Percentiles rank a stretch among this genome's conserved stretches.
phyloP scores from a whole-genome alignment of 2,329 filamentous ascomycete species.

The Nectriaceae sp. region DNA sequence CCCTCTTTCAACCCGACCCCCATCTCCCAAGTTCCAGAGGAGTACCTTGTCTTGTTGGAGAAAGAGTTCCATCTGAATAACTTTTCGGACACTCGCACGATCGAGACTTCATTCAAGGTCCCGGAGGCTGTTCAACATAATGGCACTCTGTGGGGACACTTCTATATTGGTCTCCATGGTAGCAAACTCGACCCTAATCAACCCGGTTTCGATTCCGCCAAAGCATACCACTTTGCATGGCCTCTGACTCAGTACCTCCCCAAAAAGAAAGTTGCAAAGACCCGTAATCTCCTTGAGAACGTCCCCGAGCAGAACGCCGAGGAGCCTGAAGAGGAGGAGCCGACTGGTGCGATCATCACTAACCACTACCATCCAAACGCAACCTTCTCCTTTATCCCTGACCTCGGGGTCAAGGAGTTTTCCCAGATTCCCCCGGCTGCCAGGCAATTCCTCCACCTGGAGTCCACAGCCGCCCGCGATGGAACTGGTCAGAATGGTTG shows the following conservation, averaged over 20 bases:
- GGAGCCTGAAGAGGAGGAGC: slow-evolving; percentile 53
- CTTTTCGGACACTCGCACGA: slow-evolving; percentile 74
- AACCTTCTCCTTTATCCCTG: slow-evolving; percentile 83
- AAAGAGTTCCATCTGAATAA: slow-evolving; percentile 78
- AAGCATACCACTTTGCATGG: slow-evolving; percentile 80
- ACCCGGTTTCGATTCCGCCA: slow-evolving; percentile 69
- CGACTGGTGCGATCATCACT: slow-evolving; percentile 68
- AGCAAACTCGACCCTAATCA: slow-evolving; percentile 74
- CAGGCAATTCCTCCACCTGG: slow-evolving; percentile 77
- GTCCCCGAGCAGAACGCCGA: slow-evolving; percentile 40
- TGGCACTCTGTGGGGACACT: slow-evolving; percentile 92
- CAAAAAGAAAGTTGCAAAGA: slow-evolving; percentile 89
- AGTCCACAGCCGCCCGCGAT: slow-evolving; percentile 80
- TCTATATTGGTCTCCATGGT: slow-evolving; percentile 81
- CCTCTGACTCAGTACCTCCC: slow-evolving; percentile 87
- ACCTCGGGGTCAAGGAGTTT: slow-evolving; percentile 71
- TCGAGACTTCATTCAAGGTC: slow-evolving; percentile 76
- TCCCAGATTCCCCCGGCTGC: slow-evolving; percentile 70
- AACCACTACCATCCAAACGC: slow-evolving; percentile 97
- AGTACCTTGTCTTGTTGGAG: slow-evolving; percentile 77
- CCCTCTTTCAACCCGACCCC: slow-evolving; percentile 69
- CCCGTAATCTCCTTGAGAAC: slow-evolving; percentile 77
- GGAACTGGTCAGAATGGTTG: slow-evolving; percentile 83
- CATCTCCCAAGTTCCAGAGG: slow-evolving; percentile 64
- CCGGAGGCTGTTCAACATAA: slow-evolving; percentile 84